Conservation (phyloP, 345 rosid species). For the Populus alba region DNA sequence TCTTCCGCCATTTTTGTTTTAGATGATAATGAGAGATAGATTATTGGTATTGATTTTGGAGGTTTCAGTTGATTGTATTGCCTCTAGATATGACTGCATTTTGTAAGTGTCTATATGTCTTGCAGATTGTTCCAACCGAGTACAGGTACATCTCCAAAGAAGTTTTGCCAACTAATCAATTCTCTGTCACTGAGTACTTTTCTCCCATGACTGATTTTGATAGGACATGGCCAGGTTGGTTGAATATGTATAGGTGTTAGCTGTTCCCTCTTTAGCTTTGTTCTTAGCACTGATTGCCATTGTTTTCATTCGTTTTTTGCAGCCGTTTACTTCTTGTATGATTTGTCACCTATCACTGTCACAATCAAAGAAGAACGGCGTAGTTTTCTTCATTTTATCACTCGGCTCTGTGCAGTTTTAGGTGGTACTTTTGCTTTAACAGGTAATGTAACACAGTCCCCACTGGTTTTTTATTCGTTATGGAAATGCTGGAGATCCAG, state of each 20-base stretch:
- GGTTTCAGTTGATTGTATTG: background rate
- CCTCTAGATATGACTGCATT: background rate
- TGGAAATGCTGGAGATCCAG: background rate
- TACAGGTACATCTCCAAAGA: slow-evolving; percentile 83
- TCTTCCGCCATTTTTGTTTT: background rate
- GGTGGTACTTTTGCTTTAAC: slow-evolving; percentile 98
- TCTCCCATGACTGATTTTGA: slow-evolving; percentile 70
- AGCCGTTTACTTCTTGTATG: slow-evolving; percentile 96
- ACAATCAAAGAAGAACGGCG: slow-evolving; percentile 91
- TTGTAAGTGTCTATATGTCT: background rate
- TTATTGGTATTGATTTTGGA: background rate
- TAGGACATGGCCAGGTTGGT: slow-evolving; percentile 92
- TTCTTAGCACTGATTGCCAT: slow-evolving; percentile 13
- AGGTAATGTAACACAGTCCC: slow-evolving; percentile 39
- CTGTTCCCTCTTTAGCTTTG: background rate
- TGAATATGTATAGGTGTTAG: background rate
- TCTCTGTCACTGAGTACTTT: slow-evolving; percentile 88
- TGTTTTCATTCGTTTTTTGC: slow-evolving; percentile 13
- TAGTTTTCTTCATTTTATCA: slow-evolving; percentile 88
- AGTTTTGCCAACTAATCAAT: slow-evolving; percentile 84
- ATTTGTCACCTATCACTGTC: slow-evolving; percentile 94
- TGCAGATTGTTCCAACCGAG: slow-evolving; percentile 97
- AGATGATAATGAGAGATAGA: background rate
- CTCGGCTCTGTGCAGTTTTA: slow-evolving; percentile 96
- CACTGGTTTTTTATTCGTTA: too few species aligned